Conservation (phyloP, 2,329 filamentous ascomycete species). For the Exophiala xenobiotica region DNA sequence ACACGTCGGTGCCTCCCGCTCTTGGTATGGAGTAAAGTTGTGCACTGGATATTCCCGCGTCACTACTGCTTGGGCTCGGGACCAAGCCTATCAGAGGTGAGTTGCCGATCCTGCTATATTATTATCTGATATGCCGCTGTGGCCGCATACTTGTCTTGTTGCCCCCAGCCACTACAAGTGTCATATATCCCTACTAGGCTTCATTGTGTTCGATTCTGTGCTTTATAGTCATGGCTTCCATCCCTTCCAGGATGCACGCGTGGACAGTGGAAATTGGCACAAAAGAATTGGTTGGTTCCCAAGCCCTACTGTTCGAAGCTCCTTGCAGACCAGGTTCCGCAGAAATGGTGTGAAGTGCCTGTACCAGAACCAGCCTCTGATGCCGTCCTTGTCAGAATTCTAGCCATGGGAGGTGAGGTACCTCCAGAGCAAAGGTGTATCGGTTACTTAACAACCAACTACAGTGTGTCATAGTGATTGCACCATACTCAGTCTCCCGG, state of each 20-base stretch:
- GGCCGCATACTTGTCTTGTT: no score
- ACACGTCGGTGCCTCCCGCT: no score
- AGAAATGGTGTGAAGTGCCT: constrained; percentile 6
- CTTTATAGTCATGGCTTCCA: neutral
- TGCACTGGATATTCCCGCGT: no score
- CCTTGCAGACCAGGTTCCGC: neutral
- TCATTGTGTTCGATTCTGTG: neutral
- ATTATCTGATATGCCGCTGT: no score
- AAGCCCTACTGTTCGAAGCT: neutral
- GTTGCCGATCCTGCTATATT: no score
- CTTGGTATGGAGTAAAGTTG: no score
- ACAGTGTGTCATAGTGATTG: constrained; percentile 12
- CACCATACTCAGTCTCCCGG: neutral
- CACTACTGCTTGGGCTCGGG: no score
- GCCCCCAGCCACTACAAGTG: no score
- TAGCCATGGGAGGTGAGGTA: constrained; percentile 7
- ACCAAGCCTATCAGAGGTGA: no score
- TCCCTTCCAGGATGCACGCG: neutral
- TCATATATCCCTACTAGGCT: neutral
- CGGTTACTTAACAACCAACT: neutral
- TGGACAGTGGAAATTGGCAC: neutral
- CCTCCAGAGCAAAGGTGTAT: no score
- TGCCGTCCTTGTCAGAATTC: constrained; percentile 8
- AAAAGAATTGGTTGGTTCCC: neutral
- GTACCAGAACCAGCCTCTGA: constrained; percentile 1